Percentiles rank a stretch among this genome's conserved stretches.
phyloP scores from a whole-genome alignment of 2,329 filamentous ascomycete species.

The Fusarium gaditjirri region DNA sequence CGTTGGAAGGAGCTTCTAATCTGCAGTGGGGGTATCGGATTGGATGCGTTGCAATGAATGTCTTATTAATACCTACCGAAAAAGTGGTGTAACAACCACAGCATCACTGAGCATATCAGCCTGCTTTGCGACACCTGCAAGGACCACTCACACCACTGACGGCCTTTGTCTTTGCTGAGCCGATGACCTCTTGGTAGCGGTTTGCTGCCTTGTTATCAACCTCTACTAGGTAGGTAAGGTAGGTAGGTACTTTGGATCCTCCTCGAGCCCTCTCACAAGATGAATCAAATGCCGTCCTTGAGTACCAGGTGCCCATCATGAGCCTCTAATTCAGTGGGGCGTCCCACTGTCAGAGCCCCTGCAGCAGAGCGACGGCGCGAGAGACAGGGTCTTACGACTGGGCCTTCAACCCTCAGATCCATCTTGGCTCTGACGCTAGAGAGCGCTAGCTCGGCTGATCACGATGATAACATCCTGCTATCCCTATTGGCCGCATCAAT shows the following conservation, averaged over 20 bases:
- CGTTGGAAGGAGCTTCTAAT: neutral
- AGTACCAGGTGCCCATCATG: conserved; percentile 6
- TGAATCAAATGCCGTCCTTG: conserved; percentile 21
- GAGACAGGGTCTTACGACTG: conserved; percentile 14
- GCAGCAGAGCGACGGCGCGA: conserved; percentile 6
- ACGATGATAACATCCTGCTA: conserved; percentile 11
- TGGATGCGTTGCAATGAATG: neutral
- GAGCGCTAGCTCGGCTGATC: conserved; percentile 41
- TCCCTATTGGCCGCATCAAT: conserved; percentile 5
- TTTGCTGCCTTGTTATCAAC: conserved; percentile 11
- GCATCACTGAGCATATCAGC: neutral
- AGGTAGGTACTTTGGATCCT: neutral
- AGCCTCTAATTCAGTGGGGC: conserved; percentile 13
- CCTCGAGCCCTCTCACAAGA: neutral
- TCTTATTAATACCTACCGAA: neutral
- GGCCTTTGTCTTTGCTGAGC: neutral
- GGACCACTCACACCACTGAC: neutral
- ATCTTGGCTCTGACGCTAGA: conserved; percentile 44
- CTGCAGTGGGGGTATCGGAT: neutral
- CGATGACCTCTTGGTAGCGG: conserved; percentile 21
- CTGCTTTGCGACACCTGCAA: neutral
- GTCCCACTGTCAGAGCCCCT: conserved; percentile 10
- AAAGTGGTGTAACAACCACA: conserved; percentile 3
- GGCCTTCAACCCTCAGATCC: conserved; percentile 22
- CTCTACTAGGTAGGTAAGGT: neutral